Conservation (phyloP, 2,329 filamentous ascomycete genomes). For the Fonsecaea pedrosoi region DNA sequence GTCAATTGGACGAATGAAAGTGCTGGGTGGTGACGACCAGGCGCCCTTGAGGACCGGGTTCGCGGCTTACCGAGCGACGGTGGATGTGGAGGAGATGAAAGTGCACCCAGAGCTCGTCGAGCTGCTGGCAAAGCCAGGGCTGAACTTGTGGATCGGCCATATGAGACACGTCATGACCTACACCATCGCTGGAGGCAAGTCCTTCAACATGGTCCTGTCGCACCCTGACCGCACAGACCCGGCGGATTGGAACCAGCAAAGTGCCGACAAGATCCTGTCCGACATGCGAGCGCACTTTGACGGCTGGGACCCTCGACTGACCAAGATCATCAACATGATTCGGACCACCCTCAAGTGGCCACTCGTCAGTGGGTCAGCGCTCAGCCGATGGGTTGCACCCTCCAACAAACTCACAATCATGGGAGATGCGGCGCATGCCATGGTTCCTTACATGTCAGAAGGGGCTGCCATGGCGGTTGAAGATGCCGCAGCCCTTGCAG, state of each 20-base stretch:
- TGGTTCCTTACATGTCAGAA: slow-evolving; percentile 55
- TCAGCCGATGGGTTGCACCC: slow-evolving; percentile 43
- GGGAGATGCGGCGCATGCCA: slow-evolving; percentile 54
- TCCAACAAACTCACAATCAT: slow-evolving; percentile 48
- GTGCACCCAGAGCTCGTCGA: slow-evolving; percentile 30
- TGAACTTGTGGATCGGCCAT: slow-evolving; percentile 43
- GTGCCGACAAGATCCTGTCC: slow-evolving; percentile 45
- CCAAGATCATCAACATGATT: slow-evolving; percentile 48
- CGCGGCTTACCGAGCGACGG: slow-evolving; percentile 36
- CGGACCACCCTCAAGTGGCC: slow-evolving; percentile 48
- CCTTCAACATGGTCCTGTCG: slow-evolving; percentile 57
- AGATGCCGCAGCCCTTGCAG: slow-evolving; percentile 50
- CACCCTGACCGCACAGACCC: slow-evolving; percentile 50
- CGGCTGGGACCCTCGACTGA: slow-evolving; percentile 42
- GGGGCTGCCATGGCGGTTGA: slow-evolving; percentile 55
- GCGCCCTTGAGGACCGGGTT: slow-evolving; percentile 30
- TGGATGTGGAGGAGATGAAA: slow-evolving; percentile 35
- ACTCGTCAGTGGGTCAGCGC: slow-evolving; percentile 34
- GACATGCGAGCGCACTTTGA: slow-evolving; percentile 35
- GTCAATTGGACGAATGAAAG: slow-evolving; percentile 29
- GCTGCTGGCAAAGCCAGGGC: slow-evolving; percentile 26
- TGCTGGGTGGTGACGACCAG: slow-evolving; percentile 37
- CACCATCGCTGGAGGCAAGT: slow-evolving; percentile 44
- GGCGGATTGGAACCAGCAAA: slow-evolving; percentile 41
- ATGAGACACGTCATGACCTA: slow-evolving; percentile 44